Percentiles rank a stretch among this genome's conserved stretches.
Conservation (phyloP, 345 rosid genomes). For the Carallia pectinifolia region DNA sequence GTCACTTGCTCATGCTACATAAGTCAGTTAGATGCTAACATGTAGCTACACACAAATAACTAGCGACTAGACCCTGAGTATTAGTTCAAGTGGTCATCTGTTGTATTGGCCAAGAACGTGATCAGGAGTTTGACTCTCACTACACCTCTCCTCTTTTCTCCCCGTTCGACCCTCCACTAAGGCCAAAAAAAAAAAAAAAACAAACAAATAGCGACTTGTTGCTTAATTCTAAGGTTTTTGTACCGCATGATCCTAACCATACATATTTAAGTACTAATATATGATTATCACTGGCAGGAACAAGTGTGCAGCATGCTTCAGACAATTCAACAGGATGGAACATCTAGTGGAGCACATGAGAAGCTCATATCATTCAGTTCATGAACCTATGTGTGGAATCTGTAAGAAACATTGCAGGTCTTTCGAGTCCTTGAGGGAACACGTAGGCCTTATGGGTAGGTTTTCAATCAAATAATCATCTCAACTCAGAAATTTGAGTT, state of each 20-base stretch:
- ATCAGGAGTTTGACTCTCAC: too few relatives aligned
- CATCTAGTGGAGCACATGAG: conserved; percentile 96
- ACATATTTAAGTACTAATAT: neutral
- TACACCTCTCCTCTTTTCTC: too few relatives aligned
- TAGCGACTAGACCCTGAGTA: too few relatives aligned
- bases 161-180: too few relatives aligned
- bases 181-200: too few relatives aligned
- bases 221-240: too few relatives aligned
- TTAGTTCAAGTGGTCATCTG: too few relatives aligned
- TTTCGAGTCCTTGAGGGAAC: conserved; percentile 89
- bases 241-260: neutral
- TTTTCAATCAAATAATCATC: neutral
- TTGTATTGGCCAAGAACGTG: too few relatives aligned
- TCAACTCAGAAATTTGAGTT: neutral
- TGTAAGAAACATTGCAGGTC: conserved; percentile 89
- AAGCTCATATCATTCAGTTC: conserved; percentile 70
- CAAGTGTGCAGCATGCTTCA: conserved; percentile 90
- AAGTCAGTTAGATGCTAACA: too few relatives aligned
- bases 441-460: conserved; percentile 18
- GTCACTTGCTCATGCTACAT: too few relatives aligned
- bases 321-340: conserved; percentile 82
- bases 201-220: too few relatives aligned
- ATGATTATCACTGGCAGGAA: conserved; percentile 43
- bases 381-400: conserved; percentile 77
- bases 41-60: too few relatives aligned